Conservation (phyloP, 805 yeast genomes). For the Candida loeiensis region DNA sequence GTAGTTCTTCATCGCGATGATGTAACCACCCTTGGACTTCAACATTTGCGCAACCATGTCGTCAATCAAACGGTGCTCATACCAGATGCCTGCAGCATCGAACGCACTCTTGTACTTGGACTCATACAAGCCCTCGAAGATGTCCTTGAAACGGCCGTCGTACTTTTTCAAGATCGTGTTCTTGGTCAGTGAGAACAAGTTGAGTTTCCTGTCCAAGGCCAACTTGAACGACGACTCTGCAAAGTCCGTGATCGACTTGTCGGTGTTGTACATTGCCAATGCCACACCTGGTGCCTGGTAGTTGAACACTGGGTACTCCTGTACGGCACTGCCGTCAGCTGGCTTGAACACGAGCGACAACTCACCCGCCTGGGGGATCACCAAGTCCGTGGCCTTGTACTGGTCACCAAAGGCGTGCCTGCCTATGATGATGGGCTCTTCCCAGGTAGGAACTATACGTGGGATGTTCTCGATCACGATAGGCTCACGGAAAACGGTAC, state of each 20-base stretch:
- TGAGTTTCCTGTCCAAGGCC: constrained; percentile 62
- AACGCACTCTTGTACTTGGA: constrained; percentile 52
- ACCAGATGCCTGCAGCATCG: constrained; percentile 60
- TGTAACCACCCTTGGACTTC: constrained; percentile 78
- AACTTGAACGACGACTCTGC: constrained; percentile 77
- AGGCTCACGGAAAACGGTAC: constrained; percentile 83
- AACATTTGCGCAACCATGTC: constrained; percentile 90
- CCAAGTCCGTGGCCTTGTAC: constrained; percentile 74
- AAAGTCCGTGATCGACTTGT: constrained; percentile 70
- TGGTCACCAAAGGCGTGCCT: constrained; percentile 87
- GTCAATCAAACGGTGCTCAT: constrained; percentile 79
- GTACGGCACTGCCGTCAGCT: constrained; percentile 48
- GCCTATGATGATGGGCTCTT: constrained; percentile 77
- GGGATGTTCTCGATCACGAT: constrained; percentile 77
- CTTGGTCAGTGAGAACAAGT: constrained; percentile 68
- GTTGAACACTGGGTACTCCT: constrained; percentile 53
- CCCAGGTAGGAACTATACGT: constrained; percentile 75
- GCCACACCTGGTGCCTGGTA: constrained; percentile 71
- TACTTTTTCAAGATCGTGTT: constrained; percentile 79
- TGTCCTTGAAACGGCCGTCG: constrained; percentile 80
- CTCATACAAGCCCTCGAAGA: constrained; percentile 66
- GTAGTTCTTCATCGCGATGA: constrained; percentile 77
- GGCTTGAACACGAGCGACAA: constrained; percentile 67
- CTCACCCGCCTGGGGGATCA: constrained; percentile 63
- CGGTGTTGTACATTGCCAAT: constrained; percentile 80